These are phyloP conservation scores for Xylaria intraflava DNA, from an alignment of 495 filamentous ascomycete genomes.

Conservation along the genomic window DNA sequence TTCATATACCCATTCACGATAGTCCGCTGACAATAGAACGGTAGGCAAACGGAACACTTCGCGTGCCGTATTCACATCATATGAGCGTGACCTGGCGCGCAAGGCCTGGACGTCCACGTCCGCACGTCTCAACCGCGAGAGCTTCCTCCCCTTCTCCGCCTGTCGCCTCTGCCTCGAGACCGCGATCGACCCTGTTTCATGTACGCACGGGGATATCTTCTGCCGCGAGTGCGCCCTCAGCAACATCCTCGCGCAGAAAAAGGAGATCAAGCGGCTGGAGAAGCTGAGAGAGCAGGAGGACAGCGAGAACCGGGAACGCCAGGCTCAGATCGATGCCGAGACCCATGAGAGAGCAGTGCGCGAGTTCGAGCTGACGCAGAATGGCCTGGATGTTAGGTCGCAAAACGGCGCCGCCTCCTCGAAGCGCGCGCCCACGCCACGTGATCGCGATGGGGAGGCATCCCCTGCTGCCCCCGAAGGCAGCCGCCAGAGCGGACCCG, in stretches of 20 bases:
- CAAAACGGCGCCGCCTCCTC: slow-evolving; percentile 6
- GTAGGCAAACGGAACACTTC: slow-evolving; percentile 90
- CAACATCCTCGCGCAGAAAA: slow-evolving; percentile 83
- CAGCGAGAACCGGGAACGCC: slow-evolving; percentile 49
- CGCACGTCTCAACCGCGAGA: slow-evolving; percentile 85
- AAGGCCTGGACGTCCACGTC: slow-evolving; percentile 72
- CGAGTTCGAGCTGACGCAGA: slow-evolving; percentile 61
- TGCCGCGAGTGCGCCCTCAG: slow-evolving; percentile 90
- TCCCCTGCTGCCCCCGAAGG: slow-evolving; percentile 17
- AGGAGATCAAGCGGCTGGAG: slow-evolving; percentile 84
- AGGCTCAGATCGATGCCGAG: slow-evolving; percentile 50
- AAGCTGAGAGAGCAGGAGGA: slow-evolving; percentile 54
- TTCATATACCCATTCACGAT: no score
- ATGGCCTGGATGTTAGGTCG: slow-evolving; percentile 58
- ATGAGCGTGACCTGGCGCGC: slow-evolving; percentile 78
- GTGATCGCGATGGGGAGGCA: not conserved
- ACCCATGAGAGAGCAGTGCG: slow-evolving; percentile 49
- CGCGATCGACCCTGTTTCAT: slow-evolving; percentile 71
- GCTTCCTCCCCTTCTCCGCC: slow-evolving; percentile 85
- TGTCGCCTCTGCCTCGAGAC: slow-evolving; percentile 86
- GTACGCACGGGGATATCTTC: slow-evolving; percentile 80
- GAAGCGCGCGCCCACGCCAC: slow-evolving; percentile 3
- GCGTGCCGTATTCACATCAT: slow-evolving; percentile 88
- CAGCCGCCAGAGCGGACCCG: slow-evolving; percentile 15
- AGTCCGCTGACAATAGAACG: not conserved